Base-by-base conservation (phyloP, 2,329 filamentous ascomycete genomes). In the Hypomyces rosellus region DNA sequence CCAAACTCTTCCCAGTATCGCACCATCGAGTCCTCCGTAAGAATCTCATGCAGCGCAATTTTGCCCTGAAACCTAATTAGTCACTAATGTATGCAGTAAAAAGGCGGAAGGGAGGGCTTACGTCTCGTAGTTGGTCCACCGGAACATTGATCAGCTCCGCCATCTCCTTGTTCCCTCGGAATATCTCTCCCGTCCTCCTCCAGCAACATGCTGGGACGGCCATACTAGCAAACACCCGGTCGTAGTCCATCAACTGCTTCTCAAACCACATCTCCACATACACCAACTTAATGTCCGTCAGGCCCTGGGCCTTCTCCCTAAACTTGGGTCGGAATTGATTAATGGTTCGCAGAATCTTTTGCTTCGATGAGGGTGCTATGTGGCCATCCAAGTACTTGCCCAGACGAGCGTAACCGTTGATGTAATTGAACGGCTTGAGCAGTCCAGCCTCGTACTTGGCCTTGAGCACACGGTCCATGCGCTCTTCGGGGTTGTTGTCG, bases 251-350 rank as follows among this genome's bases (percentile, higher is more conserved):
- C 59, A 99, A 72, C 56, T 88, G 93, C 62, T 87, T 84, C 69
- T 99, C 93, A 64, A 99, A 97, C 92, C 93, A 97, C 89, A 97
- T 96, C 70, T 99, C 93, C 11, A 97, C 92, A 52, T 91, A 83
- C 25, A 97, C 85, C 22, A 99, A 81, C 68, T 99, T 89, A 66
- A 96, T 88, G 68, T 99, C 93, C 2, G 89, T 96, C 63, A 97
- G 74, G 34, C 79, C 85, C 57, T 97, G 90, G 65, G 95, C 92
- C 71, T 95, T 90, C 69, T 97, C 92, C 55, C 93, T 81, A 63
- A 99, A 99, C 64, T 95, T 96, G 14, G 93, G 93, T 42, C 93
- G 80, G 70, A 99, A 99, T 50, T 88, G 85, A 68, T 96, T 89
- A 40, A 99, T 79, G 63, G 96, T 92, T 53, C 89, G 84, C 41